Evolutionary conservation across 768 basidiomycete genomes (phyloP).

Genomic region (Sporobolomyces pararoseus): DNA sequence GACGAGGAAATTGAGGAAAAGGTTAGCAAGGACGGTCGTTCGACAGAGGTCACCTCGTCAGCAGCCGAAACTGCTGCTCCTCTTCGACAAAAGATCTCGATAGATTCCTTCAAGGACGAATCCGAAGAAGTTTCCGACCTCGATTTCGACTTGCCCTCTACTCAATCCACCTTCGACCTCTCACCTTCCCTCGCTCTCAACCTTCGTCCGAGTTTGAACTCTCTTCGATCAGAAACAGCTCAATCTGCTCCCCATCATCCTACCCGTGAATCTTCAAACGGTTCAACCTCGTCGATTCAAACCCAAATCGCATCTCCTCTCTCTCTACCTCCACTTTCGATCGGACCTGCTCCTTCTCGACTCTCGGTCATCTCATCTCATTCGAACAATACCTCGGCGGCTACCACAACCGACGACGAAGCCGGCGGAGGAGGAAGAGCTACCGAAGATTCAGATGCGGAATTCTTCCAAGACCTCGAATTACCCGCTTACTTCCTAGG

Average conservation of each 20-base stretch:
- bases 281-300: not conserved
- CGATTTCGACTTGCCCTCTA: slow-evolving; percentile 38
- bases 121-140: slow-evolving; percentile 20
- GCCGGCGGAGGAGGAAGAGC: not conserved
- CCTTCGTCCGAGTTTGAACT: not conserved
- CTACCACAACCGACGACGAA: not conserved
- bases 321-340: not conserved
- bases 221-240: not conserved
- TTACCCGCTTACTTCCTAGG: slow-evolving; percentile 36
- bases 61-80: no score
- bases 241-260: not conserved
- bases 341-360: not conserved
- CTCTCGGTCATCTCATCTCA: not conserved
- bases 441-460: slow-evolving; percentile 40
- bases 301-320: not conserved
- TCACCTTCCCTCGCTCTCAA: slow-evolving; percentile 6
- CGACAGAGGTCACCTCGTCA: no score
- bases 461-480: slow-evolving; percentile 36
- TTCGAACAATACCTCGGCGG: not conserved
- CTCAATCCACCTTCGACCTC: slow-evolving; percentile 13
- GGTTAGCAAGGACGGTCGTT: no score
- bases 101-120: slow-evolving; percentile 15
- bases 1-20: slow-evolving; percentile 18
- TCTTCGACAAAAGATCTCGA: not conserved
- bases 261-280: not conserved